These are phyloP conservation scores for Hypoxylon sp. DNA, from an alignment of 2,329 filamentous ascomycete genomes.

Conservation along the genomic window DNA sequence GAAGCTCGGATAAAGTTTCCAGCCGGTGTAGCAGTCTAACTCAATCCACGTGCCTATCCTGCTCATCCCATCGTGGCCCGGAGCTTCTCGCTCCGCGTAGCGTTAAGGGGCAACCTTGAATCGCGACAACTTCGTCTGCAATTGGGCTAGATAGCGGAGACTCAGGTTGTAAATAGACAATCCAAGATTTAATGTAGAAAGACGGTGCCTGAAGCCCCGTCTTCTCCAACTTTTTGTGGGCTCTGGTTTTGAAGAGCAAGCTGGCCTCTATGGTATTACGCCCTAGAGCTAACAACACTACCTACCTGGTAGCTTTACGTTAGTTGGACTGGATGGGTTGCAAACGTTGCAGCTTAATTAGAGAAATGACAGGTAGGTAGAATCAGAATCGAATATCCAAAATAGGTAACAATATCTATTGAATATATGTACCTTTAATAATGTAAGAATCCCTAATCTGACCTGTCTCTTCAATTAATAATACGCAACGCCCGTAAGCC, in stretches of 20 bases:
- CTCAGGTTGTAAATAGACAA: slow-evolving; percentile 6
- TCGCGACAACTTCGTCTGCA: background rate
- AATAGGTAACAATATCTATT: background rate
- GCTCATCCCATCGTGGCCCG: slow-evolving; percentile 27
- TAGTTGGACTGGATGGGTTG: background rate
- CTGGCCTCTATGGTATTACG: slow-evolving; percentile 1
- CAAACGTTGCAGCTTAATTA: background rate
- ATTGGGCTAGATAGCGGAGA: slow-evolving; percentile 27
- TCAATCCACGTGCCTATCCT: too few species aligned
- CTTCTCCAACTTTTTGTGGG: slow-evolving; percentile 31
- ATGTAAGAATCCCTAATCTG: background rate
- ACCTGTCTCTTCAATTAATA: background rate
- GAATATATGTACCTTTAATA: background rate
- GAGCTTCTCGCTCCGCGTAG: slow-evolving; percentile 31
- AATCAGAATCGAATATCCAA: background rate
- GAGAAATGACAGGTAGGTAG: background rate
- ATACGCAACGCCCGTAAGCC: background rate
- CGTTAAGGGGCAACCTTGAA: slow-evolving; percentile 19
- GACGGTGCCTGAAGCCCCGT: slow-evolving; percentile 36
- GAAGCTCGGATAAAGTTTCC: slow-evolving; percentile 38
- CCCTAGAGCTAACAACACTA: background rate
- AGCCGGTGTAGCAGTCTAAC: slow-evolving; percentile 24
- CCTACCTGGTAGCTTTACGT: background rate
- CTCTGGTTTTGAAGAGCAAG: slow-evolving; percentile 12
- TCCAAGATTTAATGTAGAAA: slow-evolving; percentile 17